Evolutionary conservation across 805 yeast genomes (phyloP).

Genomic region (Saturnispora silvae): DNA sequence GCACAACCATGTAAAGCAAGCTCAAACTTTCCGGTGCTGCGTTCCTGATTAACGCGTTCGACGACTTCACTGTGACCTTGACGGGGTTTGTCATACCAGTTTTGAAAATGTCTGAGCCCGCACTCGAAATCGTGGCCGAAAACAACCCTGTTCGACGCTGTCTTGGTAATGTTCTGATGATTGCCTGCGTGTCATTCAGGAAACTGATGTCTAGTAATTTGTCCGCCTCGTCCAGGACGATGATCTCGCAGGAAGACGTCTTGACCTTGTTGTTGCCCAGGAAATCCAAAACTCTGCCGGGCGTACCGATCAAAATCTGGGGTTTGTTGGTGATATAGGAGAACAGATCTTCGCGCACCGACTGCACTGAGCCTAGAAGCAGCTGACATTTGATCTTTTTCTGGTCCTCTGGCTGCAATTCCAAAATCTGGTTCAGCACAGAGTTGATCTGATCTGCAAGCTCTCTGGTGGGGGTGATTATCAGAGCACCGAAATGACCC

Average conservation of each 20-base stretch:
- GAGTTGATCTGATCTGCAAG: conserved; percentile 57
- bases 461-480: conserved; percentile 62
- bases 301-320: conserved; percentile 80
- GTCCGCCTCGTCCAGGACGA: conserved; percentile 90
- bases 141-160: conserved; percentile 91
- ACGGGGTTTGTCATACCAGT: conserved; percentile 94
- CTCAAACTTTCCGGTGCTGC: conserved; percentile 53
- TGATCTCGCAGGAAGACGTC: conserved; percentile 54
- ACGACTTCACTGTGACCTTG: conserved; percentile 63
- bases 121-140: conserved; percentile 84
- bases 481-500: conserved; percentile 63
- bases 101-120: conserved; percentile 67
- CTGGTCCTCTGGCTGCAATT: conserved; percentile 41
- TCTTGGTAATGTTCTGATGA: conserved; percentile 64
- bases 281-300: conserved; percentile 79
- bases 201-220: conserved; percentile 72
- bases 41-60: conserved; percentile 19
- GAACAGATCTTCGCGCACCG: conserved; percentile 64
- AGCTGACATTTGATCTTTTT: conserved; percentile 41
- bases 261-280: conserved; percentile 47
- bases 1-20: conserved; percentile 47
- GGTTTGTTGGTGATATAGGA: conserved; percentile 45
- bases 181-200: conserved; percentile 53
- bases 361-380: conserved; percentile 51
- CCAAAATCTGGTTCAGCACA: conserved; percentile 53